Conservation (phyloP, 1,284 basidiomycete genomes). For the Fomitiporia mediterranea region DNA sequence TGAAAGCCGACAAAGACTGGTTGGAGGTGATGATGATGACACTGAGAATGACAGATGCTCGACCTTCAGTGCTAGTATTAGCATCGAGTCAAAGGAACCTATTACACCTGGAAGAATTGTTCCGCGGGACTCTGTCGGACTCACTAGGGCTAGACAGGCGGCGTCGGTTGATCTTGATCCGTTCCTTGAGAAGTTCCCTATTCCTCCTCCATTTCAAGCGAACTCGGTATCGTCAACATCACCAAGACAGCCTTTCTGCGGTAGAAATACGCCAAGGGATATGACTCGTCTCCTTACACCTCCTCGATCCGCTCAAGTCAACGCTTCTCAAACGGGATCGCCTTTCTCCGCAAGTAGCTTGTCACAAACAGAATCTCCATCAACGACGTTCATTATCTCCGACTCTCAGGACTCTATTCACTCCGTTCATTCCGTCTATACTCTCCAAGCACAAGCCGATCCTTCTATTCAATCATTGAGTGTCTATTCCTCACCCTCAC, state of each 20-base stretch:
- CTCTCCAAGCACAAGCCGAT: no score
- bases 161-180: conserved; percentile 8
- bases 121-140: conserved; percentile 4
- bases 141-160: background rate
- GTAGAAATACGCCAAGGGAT: background rate
- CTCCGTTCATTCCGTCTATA: no score
- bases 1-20: background rate
- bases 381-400: background rate
- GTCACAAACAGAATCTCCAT: background rate
- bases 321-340: background rate
- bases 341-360: background rate
- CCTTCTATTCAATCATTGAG: background rate
- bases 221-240: no score
- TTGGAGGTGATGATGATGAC: background rate
- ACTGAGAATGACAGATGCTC: no score
- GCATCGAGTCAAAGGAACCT: background rate
- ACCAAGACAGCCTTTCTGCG: background rate
- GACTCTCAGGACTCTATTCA: conserved; percentile 4
- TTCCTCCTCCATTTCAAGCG: background rate
- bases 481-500: background rate
- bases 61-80: background rate
- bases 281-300: background rate
- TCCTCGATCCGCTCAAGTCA: background rate
- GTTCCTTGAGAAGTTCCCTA: background rate
- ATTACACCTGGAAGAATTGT: background rate